These are phyloP conservation scores for Thamnidium elegans DNA, from an alignment of 192 early-diverging fungal genomes.

Conservation along the genomic window DNA sequence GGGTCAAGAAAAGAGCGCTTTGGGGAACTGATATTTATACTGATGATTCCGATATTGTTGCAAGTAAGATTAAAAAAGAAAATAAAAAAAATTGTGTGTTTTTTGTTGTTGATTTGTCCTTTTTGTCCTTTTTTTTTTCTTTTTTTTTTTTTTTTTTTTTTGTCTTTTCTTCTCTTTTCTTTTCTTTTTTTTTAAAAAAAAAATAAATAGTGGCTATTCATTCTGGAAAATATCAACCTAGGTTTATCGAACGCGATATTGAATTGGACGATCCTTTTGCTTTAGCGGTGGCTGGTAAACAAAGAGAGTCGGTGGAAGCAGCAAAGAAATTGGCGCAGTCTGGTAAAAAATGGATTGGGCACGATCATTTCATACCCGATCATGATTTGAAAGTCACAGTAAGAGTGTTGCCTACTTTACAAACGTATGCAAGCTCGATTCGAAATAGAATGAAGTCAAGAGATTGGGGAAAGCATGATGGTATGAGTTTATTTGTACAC, in stretches of 20 bases:
- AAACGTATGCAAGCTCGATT: constrained; percentile 64
- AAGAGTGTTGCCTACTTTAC: constrained; percentile 67
- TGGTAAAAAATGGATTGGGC: neutral
- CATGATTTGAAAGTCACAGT: constrained; percentile 70
- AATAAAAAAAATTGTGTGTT: neutral
- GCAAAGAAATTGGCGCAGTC: neutral
- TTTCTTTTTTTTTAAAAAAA: neutral
- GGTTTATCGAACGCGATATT: constrained; percentile 34
- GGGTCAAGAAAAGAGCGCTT: constrained; percentile 58
- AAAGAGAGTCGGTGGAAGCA: neutral
- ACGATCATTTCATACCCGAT: constrained; percentile 31
- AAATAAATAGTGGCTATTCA: constrained; percentile 54
- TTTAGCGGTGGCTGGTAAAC: constrained; percentile 32
- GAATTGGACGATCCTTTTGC: constrained; percentile 27
- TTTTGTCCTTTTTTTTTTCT: neutral
- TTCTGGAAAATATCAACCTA: constrained; percentile 54
- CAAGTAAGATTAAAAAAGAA: constrained; percentile 47
- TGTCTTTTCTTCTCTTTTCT: neutral
- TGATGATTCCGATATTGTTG: constrained; percentile 82
- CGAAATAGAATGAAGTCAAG: constrained; percentile 54
- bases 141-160: neutral
- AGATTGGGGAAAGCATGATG: constrained; percentile 75
- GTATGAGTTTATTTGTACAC: constrained; percentile 67
- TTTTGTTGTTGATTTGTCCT: neutral
- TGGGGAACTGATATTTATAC: constrained; percentile 88